Conservation (phyloP, 805 yeast species). For the Wickerhamiella siamensis region DNA sequence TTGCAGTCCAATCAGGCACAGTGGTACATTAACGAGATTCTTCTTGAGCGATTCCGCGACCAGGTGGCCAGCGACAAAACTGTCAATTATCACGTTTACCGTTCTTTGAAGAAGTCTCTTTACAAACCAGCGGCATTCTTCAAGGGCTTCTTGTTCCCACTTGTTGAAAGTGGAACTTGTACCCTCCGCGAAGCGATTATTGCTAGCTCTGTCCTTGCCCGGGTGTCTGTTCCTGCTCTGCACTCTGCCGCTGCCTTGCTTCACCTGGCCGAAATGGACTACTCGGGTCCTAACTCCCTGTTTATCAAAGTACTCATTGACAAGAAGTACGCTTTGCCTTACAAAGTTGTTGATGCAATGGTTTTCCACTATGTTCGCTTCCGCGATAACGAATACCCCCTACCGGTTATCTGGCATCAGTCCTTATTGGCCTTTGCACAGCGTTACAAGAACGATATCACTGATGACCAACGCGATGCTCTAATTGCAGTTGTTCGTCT, state of each 20-base stretch:
- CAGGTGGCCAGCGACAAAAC: constrained; percentile 30
- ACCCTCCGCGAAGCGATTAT: constrained; percentile 88
- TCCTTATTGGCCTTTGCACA: constrained; percentile 90
- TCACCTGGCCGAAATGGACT: constrained; percentile 67
- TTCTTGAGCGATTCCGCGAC: constrained; percentile 29
- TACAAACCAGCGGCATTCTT: constrained; percentile 97
- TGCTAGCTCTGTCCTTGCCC: constrained; percentile 79
- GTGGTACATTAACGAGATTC: constrained; percentile 44
- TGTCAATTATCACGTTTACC: constrained; percentile 84
- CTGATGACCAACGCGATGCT: constrained; percentile 97
- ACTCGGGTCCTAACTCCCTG: constrained; percentile 76
- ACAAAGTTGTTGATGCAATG: constrained; percentile 85
- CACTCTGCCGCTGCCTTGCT: constrained; percentile 94
- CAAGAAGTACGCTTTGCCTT: constrained; percentile 92
- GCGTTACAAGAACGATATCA: constrained; percentile 90
- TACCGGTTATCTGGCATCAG: constrained; percentile 97
- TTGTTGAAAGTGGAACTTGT: constrained; percentile 69
- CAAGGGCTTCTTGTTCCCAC: constrained; percentile 87
- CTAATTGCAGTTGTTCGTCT: constrained; percentile 80
- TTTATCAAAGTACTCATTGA: constrained; percentile 82
- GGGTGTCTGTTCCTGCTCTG: constrained; percentile 82
- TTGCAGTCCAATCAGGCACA: constrained; percentile 80
- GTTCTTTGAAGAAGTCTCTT: constrained; percentile 80
- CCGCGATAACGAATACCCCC: constrained; percentile 39
- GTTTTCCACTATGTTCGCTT: constrained; percentile 91